Percentiles rank a stretch among this genome's conserved stretches.
Conservation (phyloP, 1,284 basidiomycete genomes). For the Marasmius sp. region DNA sequence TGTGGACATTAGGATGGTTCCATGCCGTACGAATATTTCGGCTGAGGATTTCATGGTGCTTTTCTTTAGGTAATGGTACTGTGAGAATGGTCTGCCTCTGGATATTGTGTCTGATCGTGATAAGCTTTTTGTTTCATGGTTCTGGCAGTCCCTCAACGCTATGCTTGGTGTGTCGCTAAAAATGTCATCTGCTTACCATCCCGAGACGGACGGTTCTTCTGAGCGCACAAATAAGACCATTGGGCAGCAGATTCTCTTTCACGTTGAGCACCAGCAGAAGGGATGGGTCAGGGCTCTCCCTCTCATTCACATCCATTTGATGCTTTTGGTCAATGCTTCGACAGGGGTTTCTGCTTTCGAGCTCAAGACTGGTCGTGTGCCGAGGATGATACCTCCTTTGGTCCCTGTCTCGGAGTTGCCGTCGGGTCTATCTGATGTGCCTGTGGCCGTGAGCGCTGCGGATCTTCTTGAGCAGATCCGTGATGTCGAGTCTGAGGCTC, state of each 20-base stretch:
- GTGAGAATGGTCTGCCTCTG: constrained; percentile 28
- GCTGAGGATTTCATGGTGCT: constrained; percentile 17
- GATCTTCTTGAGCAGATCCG: background rate
- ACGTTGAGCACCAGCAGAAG: constrained; percentile 32
- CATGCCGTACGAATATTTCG: constrained; percentile 16
- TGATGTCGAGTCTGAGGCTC: background rate
- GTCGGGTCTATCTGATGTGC: constrained; percentile 11
- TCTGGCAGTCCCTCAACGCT: constrained; percentile 16
- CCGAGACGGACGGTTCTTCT: constrained; percentile 27
- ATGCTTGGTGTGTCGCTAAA: constrained; percentile 7
- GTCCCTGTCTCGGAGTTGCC: constrained; percentile 6
- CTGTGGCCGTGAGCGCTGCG: too few relatives aligned
- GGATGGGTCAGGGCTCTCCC: constrained; percentile 35
- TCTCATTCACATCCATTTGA: constrained; percentile 36
- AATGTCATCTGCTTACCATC: constrained; percentile 21
- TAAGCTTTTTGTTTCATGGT: constrained; percentile 24
- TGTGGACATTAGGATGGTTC: constrained; percentile 34
- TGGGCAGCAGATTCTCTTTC: constrained; percentile 30
- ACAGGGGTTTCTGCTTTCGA: constrained; percentile 37
- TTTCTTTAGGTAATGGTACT: constrained; percentile 26
- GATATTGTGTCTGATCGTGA: constrained; percentile 28
- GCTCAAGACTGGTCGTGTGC: constrained; percentile 19
- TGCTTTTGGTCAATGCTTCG: constrained; percentile 29
- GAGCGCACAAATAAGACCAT: constrained; percentile 34
- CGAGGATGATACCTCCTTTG: constrained; percentile 23